phyloP scores from a whole-genome alignment of 2,329 filamentous ascomycete species.

The Pseudopithomyces maydicus region DNA sequence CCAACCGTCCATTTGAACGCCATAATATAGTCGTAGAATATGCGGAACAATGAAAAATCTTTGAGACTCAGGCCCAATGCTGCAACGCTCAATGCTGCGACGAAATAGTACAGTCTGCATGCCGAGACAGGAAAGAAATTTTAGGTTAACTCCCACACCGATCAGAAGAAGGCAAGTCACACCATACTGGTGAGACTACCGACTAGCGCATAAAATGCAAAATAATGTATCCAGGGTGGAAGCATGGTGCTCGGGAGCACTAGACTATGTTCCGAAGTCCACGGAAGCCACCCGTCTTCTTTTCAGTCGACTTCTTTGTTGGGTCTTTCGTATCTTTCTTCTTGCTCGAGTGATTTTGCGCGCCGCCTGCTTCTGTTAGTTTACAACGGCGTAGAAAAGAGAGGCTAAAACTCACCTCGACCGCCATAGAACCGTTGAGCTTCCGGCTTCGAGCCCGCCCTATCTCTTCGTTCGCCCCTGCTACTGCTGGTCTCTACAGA shows the following conservation, averaged over 20 bases:
- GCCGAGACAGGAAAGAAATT: neutral
- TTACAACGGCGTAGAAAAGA: slow-evolving; percentile 2
- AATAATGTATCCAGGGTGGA: neutral
- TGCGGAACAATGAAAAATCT: neutral
- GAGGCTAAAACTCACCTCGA: slow-evolving; percentile 52
- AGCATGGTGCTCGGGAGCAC: neutral
- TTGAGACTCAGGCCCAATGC: neutral
- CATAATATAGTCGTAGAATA: neutral
- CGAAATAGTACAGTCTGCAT: neutral
- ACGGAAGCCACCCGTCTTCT: slow-evolving; percentile 46
- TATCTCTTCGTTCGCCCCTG: slow-evolving; percentile 48
- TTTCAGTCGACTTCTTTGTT: slow-evolving; percentile 49
- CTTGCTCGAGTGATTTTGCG: slow-evolving; percentile 61
- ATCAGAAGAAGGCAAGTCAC: neutral
- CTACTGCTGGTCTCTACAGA: slow-evolving; percentile 45
- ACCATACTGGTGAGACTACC: neutral
- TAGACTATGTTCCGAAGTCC: slow-evolving; percentile 48
- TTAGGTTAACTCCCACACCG: neutral
- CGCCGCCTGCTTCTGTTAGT: slow-evolving; percentile 47
- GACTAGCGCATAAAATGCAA: neutral
- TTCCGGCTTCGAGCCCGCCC: slow-evolving; percentile 55
- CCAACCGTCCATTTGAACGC: neutral
- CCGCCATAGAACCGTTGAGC: slow-evolving; percentile 58
- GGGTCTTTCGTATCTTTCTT: slow-evolving; percentile 54
- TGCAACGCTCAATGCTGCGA: neutral